Evolutionary conservation across 1,284 basidiomycete genomes (phyloP).

Genomic region (Rhodotorula sp.): DNA sequence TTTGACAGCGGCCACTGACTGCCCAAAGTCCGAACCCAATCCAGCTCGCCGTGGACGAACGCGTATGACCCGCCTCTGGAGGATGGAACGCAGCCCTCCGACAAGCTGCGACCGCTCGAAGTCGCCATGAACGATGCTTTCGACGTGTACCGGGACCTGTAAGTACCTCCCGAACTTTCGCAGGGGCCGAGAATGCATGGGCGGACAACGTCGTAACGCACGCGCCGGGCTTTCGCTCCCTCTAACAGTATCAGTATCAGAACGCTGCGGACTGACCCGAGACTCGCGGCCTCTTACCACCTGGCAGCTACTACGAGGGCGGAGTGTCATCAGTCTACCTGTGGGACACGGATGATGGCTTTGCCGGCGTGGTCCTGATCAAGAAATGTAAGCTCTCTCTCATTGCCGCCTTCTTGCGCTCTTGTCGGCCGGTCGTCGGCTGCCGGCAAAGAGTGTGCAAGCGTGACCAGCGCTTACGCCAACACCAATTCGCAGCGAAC

Average conservation of each 20-base stretch:
- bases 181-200: not conserved
- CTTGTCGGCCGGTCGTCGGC: not conserved
- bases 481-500: constrained; percentile 26
- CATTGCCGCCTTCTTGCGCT: not conserved
- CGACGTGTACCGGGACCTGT: constrained; percentile 96
- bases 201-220: not conserved
- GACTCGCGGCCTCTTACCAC: no score
- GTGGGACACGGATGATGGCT: constrained; percentile 97
- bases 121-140: constrained; percentile 93
- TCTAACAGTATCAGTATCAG: not conserved
- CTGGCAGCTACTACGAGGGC: constrained; percentile 86
- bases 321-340: constrained; percentile 97
- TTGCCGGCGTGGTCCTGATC: constrained; percentile 93
- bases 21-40: no score
- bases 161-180: constrained; percentile 32
- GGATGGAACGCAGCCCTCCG: constrained; percentile 79
- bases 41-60: constrained; percentile 95
- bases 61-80: constrained; percentile 85
- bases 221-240: not conserved
- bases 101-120: constrained; percentile 86
- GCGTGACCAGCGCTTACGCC: no score
- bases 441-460: no score
- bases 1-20: not conserved
- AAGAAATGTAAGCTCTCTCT: constrained; percentile 75
- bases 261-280: not conserved